A percentile compares a stretch with the other conserved stretches of the same genome.
Evolutionary conservation across 305 asterid genomes (phyloP).

Genomic region (Coffea humblotiana): DNA sequence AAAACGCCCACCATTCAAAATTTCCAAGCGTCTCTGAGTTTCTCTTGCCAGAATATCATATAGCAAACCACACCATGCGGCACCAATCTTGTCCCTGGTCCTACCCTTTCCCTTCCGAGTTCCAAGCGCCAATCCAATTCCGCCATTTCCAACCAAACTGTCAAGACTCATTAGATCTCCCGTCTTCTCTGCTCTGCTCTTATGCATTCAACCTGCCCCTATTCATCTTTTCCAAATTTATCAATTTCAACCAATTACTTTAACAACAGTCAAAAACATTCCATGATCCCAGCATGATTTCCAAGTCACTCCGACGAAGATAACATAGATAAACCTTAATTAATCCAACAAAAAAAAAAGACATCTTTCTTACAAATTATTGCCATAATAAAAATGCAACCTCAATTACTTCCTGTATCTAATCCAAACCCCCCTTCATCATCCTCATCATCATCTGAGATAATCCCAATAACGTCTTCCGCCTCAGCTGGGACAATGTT

Average conservation of each 20-base stretch:
- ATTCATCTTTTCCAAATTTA: neutral
- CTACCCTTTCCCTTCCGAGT: neutral
- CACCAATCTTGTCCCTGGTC: constrained; percentile 21
- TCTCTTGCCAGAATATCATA: constrained; percentile 1
- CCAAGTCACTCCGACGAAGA: neutral
- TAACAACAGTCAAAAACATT: constrained; percentile 8
- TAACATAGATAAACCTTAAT: neutral
- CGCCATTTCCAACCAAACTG: neutral
- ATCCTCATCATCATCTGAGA: constrained; percentile 26
- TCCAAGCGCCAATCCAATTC: neutral
- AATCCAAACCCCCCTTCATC: constrained; percentile 41
- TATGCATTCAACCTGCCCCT: neutral
- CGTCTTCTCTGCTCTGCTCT: neutral
- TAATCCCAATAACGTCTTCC: constrained; percentile 29
- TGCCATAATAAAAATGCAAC: constrained; percentile 32
- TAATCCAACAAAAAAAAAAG: neutral
- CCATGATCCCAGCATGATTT: constrained; percentile 19
- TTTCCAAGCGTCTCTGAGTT: neutral
- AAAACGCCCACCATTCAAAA: neutral
- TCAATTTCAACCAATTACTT: constrained; percentile 3
- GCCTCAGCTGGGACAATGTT: constrained; percentile 40
- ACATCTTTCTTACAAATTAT: neutral
- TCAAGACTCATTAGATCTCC: neutral
- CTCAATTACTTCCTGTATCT: constrained; percentile 64
- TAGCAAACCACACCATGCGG: constrained; percentile 31